Evolutionary conservation across 306 rosid species (phyloP).

Genomic region (Potentilla sterilis): DNA sequence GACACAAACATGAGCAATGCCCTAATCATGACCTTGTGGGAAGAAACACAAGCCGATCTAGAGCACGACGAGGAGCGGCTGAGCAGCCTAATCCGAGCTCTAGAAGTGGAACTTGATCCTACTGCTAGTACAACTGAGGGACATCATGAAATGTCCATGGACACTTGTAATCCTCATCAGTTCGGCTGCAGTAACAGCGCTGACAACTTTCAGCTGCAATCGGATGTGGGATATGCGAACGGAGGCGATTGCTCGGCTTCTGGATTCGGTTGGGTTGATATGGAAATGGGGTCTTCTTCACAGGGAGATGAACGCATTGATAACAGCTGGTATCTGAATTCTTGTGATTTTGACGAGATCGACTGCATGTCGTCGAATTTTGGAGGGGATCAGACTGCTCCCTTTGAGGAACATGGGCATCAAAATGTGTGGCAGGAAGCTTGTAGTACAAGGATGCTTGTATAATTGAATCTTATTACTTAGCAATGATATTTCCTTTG

Average conservation of each 20-base stretch:
- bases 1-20: conserved; percentile 9
- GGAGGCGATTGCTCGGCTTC: conserved; percentile 6
- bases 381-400: conserved; percentile 13
- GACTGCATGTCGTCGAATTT: conserved; percentile 11
- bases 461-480: not conserved
- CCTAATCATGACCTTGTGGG: conserved; percentile 20
- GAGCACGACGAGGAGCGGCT: conserved; percentile 21
- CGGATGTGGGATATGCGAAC: not conserved
- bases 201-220: conserved; percentile 5
- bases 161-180: not conserved
- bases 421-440: conserved; percentile 20
- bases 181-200: not conserved
- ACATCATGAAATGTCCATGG: conserved; percentile 2
- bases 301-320: not conserved
- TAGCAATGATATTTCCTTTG: not conserved
- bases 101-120: conserved; percentile 17
- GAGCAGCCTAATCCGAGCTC: conserved; percentile 15
- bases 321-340: conserved; percentile 4
- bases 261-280: conserved; percentile 14
- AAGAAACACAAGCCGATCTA: conserved; percentile 26
- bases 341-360: conserved; percentile 6
- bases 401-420: conserved; percentile 6
- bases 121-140: not conserved
- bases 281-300: conserved; percentile 3
- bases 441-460: conserved; percentile 16